phyloP scores from a whole-genome alignment of 108 stramenopile genomes.

The Discostella pseudostelligera region DNA sequence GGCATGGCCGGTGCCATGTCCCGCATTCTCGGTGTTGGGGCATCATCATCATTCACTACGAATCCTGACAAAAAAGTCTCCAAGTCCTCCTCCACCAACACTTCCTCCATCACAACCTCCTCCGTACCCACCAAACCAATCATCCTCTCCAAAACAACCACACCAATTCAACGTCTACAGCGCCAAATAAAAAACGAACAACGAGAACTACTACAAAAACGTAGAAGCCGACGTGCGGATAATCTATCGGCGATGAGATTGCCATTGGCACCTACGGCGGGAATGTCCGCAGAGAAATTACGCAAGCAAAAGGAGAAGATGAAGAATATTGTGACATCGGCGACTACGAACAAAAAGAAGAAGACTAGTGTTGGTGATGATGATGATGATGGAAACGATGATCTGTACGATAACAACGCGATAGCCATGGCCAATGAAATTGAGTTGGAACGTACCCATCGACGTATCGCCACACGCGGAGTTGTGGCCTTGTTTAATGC shows the following conservation, averaged over 20 bases:
- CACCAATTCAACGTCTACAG: constrained; percentile 73
- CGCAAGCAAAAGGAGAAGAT: constrained; percentile 23
- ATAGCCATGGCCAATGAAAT: constrained; percentile 59
- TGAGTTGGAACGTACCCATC: constrained; percentile 77
- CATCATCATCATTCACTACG: constrained; percentile 2
- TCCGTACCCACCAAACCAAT: constrained; percentile 20
- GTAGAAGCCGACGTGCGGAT: constrained; percentile 56
- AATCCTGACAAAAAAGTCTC: neutral
- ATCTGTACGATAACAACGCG: constrained; percentile 13
- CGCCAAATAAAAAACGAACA: constrained; percentile 61
- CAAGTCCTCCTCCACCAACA: constrained; percentile 9
- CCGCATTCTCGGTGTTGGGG: constrained; percentile 63
- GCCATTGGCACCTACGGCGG: constrained; percentile 70
- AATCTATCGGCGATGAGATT: constrained; percentile 73
- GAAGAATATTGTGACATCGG: neutral
- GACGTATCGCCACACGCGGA: constrained; percentile 85
- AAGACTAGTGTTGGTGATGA: constrained; percentile 1
- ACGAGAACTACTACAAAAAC: constrained; percentile 53
- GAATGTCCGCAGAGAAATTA: constrained; percentile 41
- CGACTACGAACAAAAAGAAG: neutral
- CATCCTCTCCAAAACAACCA: constrained; percentile 69
- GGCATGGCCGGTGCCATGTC: constrained; percentile 85
- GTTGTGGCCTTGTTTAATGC: constrained; percentile 91
- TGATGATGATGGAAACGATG: constrained; percentile 3
- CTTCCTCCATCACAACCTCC: neutral